Conservation (phyloP, 805 yeast species). For the Pichia gijzeniarum region DNA sequence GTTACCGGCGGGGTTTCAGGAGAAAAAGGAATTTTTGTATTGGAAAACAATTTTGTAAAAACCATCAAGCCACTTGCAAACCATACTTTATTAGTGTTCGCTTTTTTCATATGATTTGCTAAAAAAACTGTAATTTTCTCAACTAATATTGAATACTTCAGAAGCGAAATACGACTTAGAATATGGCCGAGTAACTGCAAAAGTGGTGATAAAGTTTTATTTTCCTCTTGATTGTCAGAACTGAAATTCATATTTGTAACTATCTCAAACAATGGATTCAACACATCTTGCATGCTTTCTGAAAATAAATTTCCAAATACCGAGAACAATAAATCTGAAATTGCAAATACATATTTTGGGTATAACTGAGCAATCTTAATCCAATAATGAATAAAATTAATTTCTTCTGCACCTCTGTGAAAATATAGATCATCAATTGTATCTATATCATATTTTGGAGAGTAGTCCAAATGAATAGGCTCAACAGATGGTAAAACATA, state of each 20-base stretch:
- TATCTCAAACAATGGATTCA: constrained; percentile 32
- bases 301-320: constrained; percentile 30
- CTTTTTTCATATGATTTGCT: constrained; percentile 31
- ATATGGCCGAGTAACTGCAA: constrained; percentile 38
- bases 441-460: constrained; percentile 22
- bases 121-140: constrained; percentile 35
- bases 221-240: constrained; percentile 17
- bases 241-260: constrained; percentile 31
- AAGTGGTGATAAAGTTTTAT: constrained; percentile 33
- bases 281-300: constrained; percentile 30
- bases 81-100: constrained; percentile 44
- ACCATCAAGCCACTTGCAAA: constrained; percentile 51
- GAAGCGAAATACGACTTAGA: constrained; percentile 34
- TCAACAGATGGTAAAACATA: constrained; percentile 19
- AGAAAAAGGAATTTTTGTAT: constrained; percentile 44
- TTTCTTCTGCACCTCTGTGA: constrained; percentile 32
- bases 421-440: constrained; percentile 37
- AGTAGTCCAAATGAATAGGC: constrained; percentile 35
- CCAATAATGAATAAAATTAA: constrained; percentile 36
- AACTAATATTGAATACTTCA: constrained; percentile 31
- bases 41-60: constrained; percentile 49
- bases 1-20: constrained; percentile 36
- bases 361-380: constrained; percentile 37
- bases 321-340: constrained; percentile 35
- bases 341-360: constrained; percentile 29